Evolutionary conservation across 108 stramenopile species (phyloP).

Genomic region (Pinguiococcus pyrenoidosus): DNA sequence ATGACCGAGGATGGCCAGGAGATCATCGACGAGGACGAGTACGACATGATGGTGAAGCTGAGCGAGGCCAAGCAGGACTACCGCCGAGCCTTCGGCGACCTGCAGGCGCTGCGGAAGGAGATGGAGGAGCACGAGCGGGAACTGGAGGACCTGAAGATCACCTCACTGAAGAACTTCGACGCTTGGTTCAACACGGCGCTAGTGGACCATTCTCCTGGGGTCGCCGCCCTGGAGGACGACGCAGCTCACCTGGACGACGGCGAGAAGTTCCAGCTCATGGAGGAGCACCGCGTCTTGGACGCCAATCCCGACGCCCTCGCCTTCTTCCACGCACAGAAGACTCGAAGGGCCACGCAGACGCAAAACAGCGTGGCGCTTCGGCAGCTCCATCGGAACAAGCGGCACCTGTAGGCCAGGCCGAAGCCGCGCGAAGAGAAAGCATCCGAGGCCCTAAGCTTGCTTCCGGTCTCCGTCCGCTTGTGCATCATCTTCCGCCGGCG

Average conservation of each 20-base stretch:
- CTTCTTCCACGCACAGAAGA: constrained; percentile 32
- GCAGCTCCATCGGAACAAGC: constrained; percentile 14
- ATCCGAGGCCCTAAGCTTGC: no score
- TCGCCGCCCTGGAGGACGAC: neutral
- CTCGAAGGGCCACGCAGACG: constrained; percentile 9
- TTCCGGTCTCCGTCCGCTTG: no score
- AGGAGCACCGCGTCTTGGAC: constrained; percentile 16
- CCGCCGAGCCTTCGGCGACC: constrained; percentile 1
- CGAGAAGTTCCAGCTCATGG: constrained; percentile 29
- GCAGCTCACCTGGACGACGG: constrained; percentile 28
- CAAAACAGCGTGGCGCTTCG: constrained; percentile 8
- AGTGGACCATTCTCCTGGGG: neutral
- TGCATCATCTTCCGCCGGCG: no score
- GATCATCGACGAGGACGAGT: constrained; percentile 32
- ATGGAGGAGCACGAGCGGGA: neutral
- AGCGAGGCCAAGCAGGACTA: constrained; percentile 20
- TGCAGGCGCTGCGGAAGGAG: neutral
- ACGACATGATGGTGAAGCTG: constrained; percentile 11
- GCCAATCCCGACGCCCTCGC: constrained; percentile 25
- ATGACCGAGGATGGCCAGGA: constrained; percentile 14
- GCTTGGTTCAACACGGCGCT: constrained; percentile 1
- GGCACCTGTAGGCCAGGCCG: no score
- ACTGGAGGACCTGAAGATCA: constrained; percentile 7
- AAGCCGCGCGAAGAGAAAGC: no score
- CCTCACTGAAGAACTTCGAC: constrained; percentile 9